A percentile compares a stretch with the other conserved stretches of the same genome.
phyloP scores from a whole-genome alignment of 305 asterid genomes.

The Stenogyne calaminthoides region DNA sequence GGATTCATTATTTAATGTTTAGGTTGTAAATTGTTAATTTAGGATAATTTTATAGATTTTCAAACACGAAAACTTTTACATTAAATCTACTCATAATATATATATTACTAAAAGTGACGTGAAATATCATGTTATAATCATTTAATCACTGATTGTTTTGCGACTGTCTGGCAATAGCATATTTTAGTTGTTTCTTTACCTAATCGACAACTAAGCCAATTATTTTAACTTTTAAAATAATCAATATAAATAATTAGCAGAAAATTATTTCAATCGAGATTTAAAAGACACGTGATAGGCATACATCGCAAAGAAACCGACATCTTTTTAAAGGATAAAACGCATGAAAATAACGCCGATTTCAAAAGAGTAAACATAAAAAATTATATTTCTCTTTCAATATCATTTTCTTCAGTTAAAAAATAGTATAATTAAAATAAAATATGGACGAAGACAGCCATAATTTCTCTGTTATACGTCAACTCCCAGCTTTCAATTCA shows the following conservation, averaged over 20 bases:
- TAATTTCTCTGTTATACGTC: conserved; percentile 9
- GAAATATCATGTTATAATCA: background rate
- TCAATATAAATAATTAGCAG: background rate
- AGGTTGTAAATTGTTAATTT: too few species aligned
- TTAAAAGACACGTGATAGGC: background rate
- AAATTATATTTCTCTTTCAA: conserved; percentile 4
- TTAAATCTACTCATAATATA: too few species aligned
- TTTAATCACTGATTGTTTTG: background rate
- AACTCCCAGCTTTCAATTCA: conserved; percentile 15
- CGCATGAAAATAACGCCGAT: background rate
- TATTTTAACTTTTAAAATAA: background rate
- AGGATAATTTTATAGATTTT: too few species aligned
- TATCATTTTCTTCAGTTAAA: conserved; percentile 6
- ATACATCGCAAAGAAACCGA: conserved; percentile 10
- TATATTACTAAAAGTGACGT: background rate
- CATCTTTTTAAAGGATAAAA: background rate
- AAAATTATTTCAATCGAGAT: background rate
- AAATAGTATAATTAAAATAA: background rate
- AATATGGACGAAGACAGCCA: conserved; percentile 25
- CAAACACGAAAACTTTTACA: too few species aligned
- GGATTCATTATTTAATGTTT: too few species aligned
- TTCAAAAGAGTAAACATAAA: background rate
- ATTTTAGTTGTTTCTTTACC: background rate
- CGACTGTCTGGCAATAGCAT: background rate
- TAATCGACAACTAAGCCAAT: background rate